Conservation (phyloP, 2,329 filamentous ascomycete species). For the Fusarium haematococcum region DNA sequence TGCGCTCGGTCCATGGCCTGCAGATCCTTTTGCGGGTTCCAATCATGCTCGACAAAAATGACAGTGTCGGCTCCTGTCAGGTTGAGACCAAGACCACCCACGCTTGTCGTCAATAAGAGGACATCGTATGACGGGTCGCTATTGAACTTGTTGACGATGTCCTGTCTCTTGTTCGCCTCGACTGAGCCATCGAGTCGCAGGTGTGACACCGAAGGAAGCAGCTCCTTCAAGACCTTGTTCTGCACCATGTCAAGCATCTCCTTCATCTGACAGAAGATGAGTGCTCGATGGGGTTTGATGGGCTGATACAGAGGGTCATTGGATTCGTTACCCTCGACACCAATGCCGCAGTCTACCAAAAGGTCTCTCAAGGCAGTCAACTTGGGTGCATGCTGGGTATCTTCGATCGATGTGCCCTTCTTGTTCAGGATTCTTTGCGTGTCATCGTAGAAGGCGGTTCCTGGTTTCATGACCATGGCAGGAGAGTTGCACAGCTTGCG, state of each 20-base stretch:
- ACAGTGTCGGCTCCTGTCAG: slow-evolving; percentile 97
- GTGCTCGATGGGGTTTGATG: slow-evolving; percentile 93
- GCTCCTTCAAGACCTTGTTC: slow-evolving; percentile 87
- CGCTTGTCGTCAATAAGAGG: slow-evolving; percentile 91
- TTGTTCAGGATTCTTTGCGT: slow-evolving; percentile 84
- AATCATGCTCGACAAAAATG: slow-evolving; percentile 99
- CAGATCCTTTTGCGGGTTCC: slow-evolving; percentile 98
- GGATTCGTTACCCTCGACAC: slow-evolving; percentile 73
- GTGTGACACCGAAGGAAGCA: slow-evolving; percentile 93
- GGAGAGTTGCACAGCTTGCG: slow-evolving; percentile 98
- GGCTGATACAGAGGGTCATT: slow-evolving; percentile 77
- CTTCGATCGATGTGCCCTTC: slow-evolving; percentile 84
- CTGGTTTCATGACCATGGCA: slow-evolving; percentile 94
- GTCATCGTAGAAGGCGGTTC: slow-evolving; percentile 88
- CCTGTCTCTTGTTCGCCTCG: slow-evolving; percentile 92
- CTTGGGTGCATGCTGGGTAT: slow-evolving; percentile 91
- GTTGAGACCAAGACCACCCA: slow-evolving; percentile 94
- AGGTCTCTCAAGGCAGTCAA: slow-evolving; percentile 90
- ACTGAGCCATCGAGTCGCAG: slow-evolving; percentile 94
- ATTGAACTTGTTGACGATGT: slow-evolving; percentile 99
- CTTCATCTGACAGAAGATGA: slow-evolving; percentile 99
- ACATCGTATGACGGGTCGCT: slow-evolving; percentile 97
- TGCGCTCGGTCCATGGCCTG: slow-evolving; percentile 99
- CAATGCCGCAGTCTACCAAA: slow-evolving; percentile 98
- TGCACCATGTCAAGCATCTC: slow-evolving; percentile 99